Base-by-base conservation (phyloP, 352 stramenopile genomes). In the Pythium inflatum region DNA sequence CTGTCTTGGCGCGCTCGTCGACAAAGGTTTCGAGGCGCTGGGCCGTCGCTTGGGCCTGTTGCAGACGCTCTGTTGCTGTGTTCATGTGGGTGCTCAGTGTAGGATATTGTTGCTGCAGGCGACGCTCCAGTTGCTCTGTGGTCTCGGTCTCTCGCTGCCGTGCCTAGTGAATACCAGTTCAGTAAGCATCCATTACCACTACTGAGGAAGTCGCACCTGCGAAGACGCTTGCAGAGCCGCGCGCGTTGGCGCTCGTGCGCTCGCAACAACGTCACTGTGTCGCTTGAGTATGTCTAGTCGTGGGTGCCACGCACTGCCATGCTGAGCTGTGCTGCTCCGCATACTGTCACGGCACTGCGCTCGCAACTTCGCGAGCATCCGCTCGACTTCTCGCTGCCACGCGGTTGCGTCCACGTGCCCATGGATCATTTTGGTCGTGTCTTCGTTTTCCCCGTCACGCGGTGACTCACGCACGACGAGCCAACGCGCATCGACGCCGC, bases 351-450 rank as follows among this genome's bases (percentile, higher is more conserved):
- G 27, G 45, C 54, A 70, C 12, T 49, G 62, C n/a, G 45, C 18
- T 6, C 25, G 14, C 3, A 75, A 30, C 38, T 53, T 59, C 5
- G 36, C 3, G 22, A 57, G 50, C 36, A 75, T 33, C 22, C 41
- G 40, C 33, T 68, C 57, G 30, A 69, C 40, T 25, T 76, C 69
- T 11, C 43, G 27, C 12, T 24, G 36, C 69, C 69, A 76, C 38
- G 69, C 63, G 7, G 5, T 16, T 2, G 63, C 34, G n/a, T 76
- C 69, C 16, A 76, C 59, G 13, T 31, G 31, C 16, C 62, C 33
- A 25, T 71, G 62, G 43, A 75, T 75, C 62, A 75, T 75, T 12
- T 30, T 28, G 2, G 20, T 40, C 3, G 34, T 48, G 25, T 75
- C 56, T 27, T 75, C 62, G 5, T 64, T 51, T 8, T 13, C 25